Evolutionary conservation across 2,329 filamentous ascomycete genomes (phyloP).

Genomic region (Nannizziopsis arthrosporioides): DNA sequence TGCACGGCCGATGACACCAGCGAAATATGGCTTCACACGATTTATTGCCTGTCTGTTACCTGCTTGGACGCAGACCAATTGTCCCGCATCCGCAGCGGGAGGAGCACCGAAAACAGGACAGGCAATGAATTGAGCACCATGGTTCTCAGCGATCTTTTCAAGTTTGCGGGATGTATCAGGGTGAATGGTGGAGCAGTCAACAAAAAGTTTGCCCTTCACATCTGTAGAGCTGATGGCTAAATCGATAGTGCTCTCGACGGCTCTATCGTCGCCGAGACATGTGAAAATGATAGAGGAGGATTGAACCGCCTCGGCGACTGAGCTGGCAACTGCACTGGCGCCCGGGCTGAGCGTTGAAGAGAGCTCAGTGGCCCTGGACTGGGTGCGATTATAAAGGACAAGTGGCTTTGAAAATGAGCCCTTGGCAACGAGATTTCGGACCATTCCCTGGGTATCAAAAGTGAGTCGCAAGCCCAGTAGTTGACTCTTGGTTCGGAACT

Average conservation of each 20-base stretch:
- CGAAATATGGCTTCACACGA: conserved; percentile 57
- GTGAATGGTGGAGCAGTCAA: conserved; percentile 81
- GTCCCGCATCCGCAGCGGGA: conserved; percentile 46
- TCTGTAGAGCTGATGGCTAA: conserved; percentile 43
- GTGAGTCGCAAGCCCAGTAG: not conserved
- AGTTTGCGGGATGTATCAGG: conserved; percentile 64
- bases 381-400: conserved; percentile 69
- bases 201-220: conserved; percentile 61
- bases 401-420: conserved; percentile 59
- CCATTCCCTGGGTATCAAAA: conserved; percentile 54
- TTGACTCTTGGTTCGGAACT: not conserved
- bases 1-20: conserved; percentile 57
- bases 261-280: conserved; percentile 67
- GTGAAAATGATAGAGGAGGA: conserved; percentile 68
- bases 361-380: conserved; percentile 52
- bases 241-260: conserved; percentile 52
- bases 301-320: conserved; percentile 54
- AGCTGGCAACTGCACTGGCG: conserved; percentile 49
- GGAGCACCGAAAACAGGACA: conserved; percentile 44
- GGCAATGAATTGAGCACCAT: conserved; percentile 63
- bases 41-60: conserved; percentile 51
- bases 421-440: conserved; percentile 70
- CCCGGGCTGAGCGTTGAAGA: conserved; percentile 43
- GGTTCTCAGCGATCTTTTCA: conserved; percentile 45
- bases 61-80: conserved; percentile 61